Base-by-base conservation (phyloP, 164 flowering plant species). In the Chimonanthus salicifolius region DNA sequence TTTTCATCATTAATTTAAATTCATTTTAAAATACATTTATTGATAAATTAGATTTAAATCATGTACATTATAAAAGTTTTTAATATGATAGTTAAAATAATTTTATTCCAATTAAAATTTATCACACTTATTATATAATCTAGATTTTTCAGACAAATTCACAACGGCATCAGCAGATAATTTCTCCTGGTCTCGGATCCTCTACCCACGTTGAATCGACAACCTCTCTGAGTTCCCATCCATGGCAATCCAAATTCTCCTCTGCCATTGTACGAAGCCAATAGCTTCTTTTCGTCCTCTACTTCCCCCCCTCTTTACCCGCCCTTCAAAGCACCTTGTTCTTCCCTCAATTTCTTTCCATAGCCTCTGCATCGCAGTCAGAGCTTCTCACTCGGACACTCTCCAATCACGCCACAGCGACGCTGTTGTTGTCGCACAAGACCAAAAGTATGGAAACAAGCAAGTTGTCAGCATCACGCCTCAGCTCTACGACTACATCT, bases 391-490 rank as follows among this genome's bases (percentile, higher is more conserved):
- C 33, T 62, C 74, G 18, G 51, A 62, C 67, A 46, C 47, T 16
- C 20, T 67, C 50, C 54, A 48, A 67, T 15, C 21, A 33, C 47
- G 10, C 7, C 68, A 44, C 16, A 44, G 15, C 68, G 67, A 74
- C 48, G 10, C 74, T 6, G 72, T 72, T 46, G 72, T 79, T 48
- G 70, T 66, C 51, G 46, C 65, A 15, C 54, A 69, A 11, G 81
- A 80, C 46, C 64, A 65, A 8, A 78, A 67, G 60, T 78, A 78
- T 60, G 80, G 81, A 21, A 80, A 78, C 20, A 82, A 82, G 71
- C 77, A 80, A 73, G 68, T 78, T 67, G 76, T 82, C 62, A 68
- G 79, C 63, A 43, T 82, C 15, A 82, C 81, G 49, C 81, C 83
- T 51, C 81, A 78, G 76, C 70, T 82, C 47, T 82, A 82, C 58